These are phyloP conservation scores for Eutrema yunnanense DNA, from an alignment of 345 rosid species.

Conservation along the genomic window DNA sequence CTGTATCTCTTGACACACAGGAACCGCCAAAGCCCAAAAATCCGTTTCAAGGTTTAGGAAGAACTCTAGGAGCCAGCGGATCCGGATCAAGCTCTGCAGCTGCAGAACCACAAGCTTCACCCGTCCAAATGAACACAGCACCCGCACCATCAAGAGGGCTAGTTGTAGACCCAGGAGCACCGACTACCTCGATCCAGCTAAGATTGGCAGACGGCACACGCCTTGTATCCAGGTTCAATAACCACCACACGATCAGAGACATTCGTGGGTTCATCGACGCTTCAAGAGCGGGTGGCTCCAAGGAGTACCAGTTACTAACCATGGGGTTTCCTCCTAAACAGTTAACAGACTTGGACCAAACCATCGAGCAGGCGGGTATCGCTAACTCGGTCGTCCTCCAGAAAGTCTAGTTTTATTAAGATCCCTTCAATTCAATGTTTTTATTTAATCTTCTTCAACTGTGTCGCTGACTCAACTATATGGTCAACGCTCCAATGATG, in stretches of 20 bases:
- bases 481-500: not conserved
- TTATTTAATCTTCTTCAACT: not conserved
- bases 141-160: conserved; percentile 53
- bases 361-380: conserved; percentile 87
- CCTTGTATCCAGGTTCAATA: conserved; percentile 30
- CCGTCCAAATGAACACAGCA: conserved; percentile 33
- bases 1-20: conserved; percentile 40
- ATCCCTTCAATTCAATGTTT: not conserved
- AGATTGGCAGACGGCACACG: conserved; percentile 64
- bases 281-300: conserved; percentile 60
- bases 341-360: conserved; percentile 60
- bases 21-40: conserved; percentile 46
- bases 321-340: conserved; percentile 97
- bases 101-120: conserved; percentile 40
- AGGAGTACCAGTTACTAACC: conserved; percentile 67
- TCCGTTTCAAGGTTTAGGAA: conserved; percentile 65
- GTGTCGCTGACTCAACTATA: not conserved
- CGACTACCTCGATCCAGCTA: conserved; percentile 58
- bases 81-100: conserved; percentile 20
- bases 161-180: conserved; percentile 47
- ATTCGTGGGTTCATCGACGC: conserved; percentile 78
- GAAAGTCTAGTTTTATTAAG: conserved; percentile 45
- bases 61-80: conserved; percentile 63
- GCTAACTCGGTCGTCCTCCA: conserved; percentile 90
- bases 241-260: conserved; percentile 66